These are phyloP conservation scores for Ogataea sp. DNA, from an alignment of 805 yeast species.

Conservation along the genomic window DNA sequence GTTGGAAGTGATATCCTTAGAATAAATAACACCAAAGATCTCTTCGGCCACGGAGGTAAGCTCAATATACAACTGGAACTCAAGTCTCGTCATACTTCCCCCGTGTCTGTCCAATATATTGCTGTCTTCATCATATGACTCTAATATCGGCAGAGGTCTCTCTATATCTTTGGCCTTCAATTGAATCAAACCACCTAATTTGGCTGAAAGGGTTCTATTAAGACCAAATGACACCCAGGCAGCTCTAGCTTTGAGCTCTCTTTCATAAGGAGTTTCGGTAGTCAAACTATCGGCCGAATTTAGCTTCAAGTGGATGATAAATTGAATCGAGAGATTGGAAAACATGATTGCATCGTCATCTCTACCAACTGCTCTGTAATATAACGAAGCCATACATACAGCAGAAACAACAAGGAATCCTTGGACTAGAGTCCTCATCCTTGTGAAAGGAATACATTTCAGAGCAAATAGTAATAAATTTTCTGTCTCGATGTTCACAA, in stretches of 20 bases:
- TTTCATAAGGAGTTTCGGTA: slow-evolving; percentile 3
- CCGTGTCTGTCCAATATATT: neutral
- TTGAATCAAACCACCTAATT: slow-evolving; percentile 17
- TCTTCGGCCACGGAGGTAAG: slow-evolving; percentile 16
- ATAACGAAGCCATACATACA: slow-evolving; percentile 13
- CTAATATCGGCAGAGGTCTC: slow-evolving; percentile 12
- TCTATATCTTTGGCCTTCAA: slow-evolving; percentile 8
- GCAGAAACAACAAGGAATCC: slow-evolving; percentile 13
- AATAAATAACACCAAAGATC: slow-evolving; percentile 15
- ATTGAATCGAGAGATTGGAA: slow-evolving; percentile 18
- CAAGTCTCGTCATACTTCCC: neutral
- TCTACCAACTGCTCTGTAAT: slow-evolving; percentile 14
- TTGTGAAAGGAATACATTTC: neutral
- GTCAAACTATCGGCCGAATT: neutral
- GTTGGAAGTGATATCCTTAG: slow-evolving; percentile 4
- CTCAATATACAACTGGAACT: slow-evolving; percentile 14
- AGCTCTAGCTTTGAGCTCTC: slow-evolving; percentile 15
- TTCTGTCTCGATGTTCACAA: slow-evolving; percentile 7
- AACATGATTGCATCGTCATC: slow-evolving; percentile 19
- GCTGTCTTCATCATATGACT: slow-evolving; percentile 5
- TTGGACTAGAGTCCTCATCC: slow-evolving; percentile 1
- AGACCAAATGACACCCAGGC: slow-evolving; percentile 20
- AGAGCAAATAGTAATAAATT: slow-evolving; percentile 10
- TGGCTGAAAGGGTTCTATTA: slow-evolving; percentile 17
- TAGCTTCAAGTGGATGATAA: slow-evolving; percentile 14